phyloP scores from a whole-genome alignment of 495 filamentous ascomycete species.

The Terfezia boudieri region DNA sequence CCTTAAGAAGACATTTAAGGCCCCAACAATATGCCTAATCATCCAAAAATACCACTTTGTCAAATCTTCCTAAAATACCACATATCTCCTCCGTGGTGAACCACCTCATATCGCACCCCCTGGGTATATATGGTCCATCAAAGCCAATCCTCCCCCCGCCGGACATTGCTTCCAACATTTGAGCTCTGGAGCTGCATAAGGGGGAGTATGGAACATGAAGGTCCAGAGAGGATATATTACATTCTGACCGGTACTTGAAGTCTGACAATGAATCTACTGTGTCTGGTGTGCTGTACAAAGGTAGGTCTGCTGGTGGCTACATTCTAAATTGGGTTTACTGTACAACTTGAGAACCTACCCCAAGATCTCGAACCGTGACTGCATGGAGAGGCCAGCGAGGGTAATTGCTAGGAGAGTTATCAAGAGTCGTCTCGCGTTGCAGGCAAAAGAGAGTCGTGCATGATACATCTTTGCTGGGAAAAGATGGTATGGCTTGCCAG shows the following conservation, averaged over 20 bases:
- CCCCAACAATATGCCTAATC: slow-evolving; percentile 31
- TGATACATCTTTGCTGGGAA: too few species aligned
- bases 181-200: slow-evolving; percentile 21
- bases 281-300: not conserved
- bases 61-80: slow-evolving; percentile 26
- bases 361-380: not conserved
- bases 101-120: slow-evolving; percentile 31
- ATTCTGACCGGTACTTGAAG: slow-evolving; percentile 24
- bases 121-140: slow-evolving; percentile 28
- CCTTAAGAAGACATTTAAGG: slow-evolving; percentile 28
- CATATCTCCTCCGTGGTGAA: slow-evolving; percentile 30
- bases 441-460: too few species aligned
- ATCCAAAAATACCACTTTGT: slow-evolving; percentile 30
- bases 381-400: not conserved
- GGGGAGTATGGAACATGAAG: slow-evolving; percentile 26
- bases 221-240: slow-evolving; percentile 29
- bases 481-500: too few species aligned
- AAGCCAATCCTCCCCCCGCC: slow-evolving; percentile 28
- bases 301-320: not conserved
- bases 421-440: too few species aligned
- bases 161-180: slow-evolving; percentile 30
- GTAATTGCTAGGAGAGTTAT: too few species aligned
- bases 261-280: not conserved
- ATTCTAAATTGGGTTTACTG: not conserved
- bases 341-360: not conserved